phyloP scores from a whole-genome alignment of 345 rosid genomes.

The Balakata baccata region DNA sequence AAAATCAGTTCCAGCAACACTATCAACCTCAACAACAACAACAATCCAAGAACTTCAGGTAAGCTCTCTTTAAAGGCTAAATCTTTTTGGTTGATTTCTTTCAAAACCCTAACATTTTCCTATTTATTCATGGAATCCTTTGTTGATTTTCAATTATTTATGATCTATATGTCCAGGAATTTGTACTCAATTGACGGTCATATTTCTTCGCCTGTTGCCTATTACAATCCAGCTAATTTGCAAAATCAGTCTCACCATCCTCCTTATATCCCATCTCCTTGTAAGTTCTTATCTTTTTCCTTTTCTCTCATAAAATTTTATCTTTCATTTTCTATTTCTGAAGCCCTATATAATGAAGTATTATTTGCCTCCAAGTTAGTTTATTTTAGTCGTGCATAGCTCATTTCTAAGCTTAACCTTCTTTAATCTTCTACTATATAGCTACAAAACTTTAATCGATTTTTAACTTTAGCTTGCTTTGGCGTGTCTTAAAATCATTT shows the following conservation, averaged over 20 bases:
- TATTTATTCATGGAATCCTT: not conserved
- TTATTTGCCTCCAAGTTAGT: not conserved
- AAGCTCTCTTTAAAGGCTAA: not conserved
- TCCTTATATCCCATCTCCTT: conserved; percentile 69
- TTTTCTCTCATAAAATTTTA: not conserved
- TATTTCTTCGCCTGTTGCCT: conserved; percentile 46
- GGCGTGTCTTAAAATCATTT: not conserved
- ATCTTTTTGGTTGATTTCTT: not conserved
- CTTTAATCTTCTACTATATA: not conserved
- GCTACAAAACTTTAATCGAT: not conserved
- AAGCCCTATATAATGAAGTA: not conserved
- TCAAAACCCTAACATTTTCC: conserved; percentile 25
- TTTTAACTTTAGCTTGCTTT: not conserved
- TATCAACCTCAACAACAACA: conserved; percentile 39
- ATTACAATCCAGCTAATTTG: conserved; percentile 34
- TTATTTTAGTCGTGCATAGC: no score
- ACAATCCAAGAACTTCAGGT: conserved; percentile 57
- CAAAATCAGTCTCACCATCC: conserved; percentile 74
- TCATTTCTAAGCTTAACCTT: not conserved
- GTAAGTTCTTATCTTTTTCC: conserved; percentile 35
- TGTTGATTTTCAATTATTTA: not conserved
- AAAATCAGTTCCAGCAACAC: conserved; percentile 44
- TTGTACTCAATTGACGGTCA: conserved; percentile 46
- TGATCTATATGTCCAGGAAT: conserved; percentile 30
- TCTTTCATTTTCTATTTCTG: not conserved